phyloP scores from a whole-genome alignment of 257 asterid species.

The Jasminum sambac region DNA sequence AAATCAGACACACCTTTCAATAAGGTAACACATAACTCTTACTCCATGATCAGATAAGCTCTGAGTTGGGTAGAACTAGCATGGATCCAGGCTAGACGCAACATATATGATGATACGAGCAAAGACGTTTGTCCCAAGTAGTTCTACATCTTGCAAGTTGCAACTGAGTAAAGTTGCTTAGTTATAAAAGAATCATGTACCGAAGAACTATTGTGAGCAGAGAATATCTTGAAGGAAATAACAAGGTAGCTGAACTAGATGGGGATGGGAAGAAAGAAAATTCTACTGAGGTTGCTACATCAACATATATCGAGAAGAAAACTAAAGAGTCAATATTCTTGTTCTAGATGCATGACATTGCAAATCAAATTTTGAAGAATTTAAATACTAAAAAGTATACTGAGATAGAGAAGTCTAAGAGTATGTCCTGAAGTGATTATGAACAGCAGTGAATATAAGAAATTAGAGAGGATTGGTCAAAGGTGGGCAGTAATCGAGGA shows the following conservation, averaged over 20 bases:
- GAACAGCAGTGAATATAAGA: too few species aligned
- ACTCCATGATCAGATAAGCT: constrained; percentile 2
- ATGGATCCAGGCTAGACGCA: neutral
- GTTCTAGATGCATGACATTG: constrained; percentile 7
- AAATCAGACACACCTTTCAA: constrained; percentile 25
- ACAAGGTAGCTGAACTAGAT: neutral
- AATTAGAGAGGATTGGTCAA: too few species aligned
- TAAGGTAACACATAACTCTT: neutral
- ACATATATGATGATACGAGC: neutral
- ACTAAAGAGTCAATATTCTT: constrained; percentile 7
- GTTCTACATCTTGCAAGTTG: neutral
- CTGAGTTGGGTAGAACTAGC: constrained; percentile 11
- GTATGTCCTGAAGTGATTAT: too few species aligned
- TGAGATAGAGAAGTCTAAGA: constrained; percentile 3
- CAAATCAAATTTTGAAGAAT: neutral
- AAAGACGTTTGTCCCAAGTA: neutral
- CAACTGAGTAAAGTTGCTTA: neutral
- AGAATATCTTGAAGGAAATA: neutral
- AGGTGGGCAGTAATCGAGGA: too few species aligned
- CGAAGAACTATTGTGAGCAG: neutral
- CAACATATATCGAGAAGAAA: neutral
- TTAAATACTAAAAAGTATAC: neutral
- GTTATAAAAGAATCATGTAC: neutral
- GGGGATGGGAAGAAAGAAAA: neutral
- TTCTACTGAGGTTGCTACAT: neutral